A percentile compares a stretch with the other conserved stretches of the same genome.
phyloP scores from a whole-genome alignment of 2,329 filamentous ascomycete species.

The Fusarium sp. region DNA sequence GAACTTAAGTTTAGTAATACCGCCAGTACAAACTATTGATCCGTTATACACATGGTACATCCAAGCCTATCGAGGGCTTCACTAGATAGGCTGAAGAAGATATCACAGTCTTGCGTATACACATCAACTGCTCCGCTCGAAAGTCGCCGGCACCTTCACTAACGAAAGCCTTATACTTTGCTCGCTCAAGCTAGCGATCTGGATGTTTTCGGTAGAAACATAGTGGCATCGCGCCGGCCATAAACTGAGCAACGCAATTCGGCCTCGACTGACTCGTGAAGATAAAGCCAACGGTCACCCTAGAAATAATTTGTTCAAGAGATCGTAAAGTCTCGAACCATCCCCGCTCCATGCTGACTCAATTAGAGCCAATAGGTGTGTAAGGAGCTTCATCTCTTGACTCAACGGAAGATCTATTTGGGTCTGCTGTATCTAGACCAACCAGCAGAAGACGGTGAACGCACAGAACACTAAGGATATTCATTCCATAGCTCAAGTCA shows the following conservation, averaged over 20 bases:
- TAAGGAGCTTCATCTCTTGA: background rate
- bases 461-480: background rate
- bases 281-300: no score
- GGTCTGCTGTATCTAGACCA: background rate
- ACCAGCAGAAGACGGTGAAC: background rate
- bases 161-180: background rate
- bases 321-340: background rate
- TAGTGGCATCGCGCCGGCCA: background rate
- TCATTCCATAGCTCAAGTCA: background rate
- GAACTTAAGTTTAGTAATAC: no score
- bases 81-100: background rate
- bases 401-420: background rate
- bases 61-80: background rate
- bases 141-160: background rate
- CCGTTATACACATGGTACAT: no score
- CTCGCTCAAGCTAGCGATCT: background rate
- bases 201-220: background rate
- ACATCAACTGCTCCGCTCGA: no score
- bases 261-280: background rate
- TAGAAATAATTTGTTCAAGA: no score
- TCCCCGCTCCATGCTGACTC: background rate
- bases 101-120: background rate
- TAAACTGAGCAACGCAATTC: background rate
- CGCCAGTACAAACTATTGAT: no score
- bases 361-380: background rate